Evolutionary conservation across 2,329 filamentous ascomycete genomes (phyloP), one percentile per base, ranked within the genome.

Genomic region (Fusarium paranaense): DNA sequence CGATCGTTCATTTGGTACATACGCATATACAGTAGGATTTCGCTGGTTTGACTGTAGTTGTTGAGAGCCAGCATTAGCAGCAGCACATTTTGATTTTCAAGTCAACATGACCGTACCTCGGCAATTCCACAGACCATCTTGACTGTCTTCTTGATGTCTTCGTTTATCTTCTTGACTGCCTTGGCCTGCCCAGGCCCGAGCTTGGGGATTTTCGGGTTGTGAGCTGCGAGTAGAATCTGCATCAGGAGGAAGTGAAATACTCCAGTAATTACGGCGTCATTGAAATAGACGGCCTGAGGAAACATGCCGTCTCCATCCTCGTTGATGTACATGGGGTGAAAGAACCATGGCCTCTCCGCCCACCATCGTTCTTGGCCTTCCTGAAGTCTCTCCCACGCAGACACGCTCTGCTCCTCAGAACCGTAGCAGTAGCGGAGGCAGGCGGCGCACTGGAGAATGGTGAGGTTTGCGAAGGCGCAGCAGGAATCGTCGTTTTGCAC

Each of bases 371-470:
- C 76, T 61, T 79, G 78, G 1, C 75, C 73, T 18, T 72, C 72
- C 35, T 72, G 64, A 20, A 80, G 27, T 4, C 62, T 67, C 18
- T 78, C 71, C 69, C 75, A 80, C 2, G 71, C 72, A 2, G 27
- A 63, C 4, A 73, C 68, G 25, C 77, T 80, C 22, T 78, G 72
- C 33, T 79, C 78, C 18, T 80, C 78, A 0, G 64, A 68, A 1
- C 79, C 78, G 8, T 80, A 81, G 50, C 79, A 80, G 42, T 80
- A 78, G 6, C 77, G 74, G 0, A 80, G 68, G 13, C 79, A 80
- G 5, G 75, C 69, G 4, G 79, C 78, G 22, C 79, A 80, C 35
- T 78, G 78, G 1, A 79, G 33, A 25, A 80, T 78, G 14, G 76
- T 78, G 5, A 75, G 32, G 14, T 80, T 81, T 2, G 79, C 78